phyloP scores from a whole-genome alignment of 148 eudicot species.

The Cornus suecica region DNA sequence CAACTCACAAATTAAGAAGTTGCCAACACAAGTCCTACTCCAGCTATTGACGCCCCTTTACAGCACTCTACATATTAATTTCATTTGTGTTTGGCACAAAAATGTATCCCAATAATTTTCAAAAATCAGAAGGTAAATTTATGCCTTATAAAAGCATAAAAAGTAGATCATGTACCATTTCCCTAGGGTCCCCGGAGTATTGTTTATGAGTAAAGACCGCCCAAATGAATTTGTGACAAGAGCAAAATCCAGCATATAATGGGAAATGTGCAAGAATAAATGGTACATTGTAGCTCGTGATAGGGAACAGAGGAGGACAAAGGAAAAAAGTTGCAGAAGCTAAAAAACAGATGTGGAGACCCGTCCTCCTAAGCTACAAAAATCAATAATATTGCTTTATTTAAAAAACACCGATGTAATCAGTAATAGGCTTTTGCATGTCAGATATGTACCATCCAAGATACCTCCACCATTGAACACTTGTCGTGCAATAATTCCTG shows the following conservation, averaged over 20 bases:
- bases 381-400: background rate
- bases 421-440: background rate
- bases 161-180: background rate
- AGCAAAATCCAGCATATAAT: background rate
- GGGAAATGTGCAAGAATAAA: background rate
- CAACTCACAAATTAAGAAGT: background rate
- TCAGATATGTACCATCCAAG: background rate
- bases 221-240: background rate
- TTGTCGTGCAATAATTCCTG: background rate
- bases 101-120: background rate
- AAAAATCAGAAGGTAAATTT: background rate
- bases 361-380: background rate
- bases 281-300: background rate
- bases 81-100: background rate
- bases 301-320: background rate
- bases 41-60: background rate
- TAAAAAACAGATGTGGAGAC: background rate
- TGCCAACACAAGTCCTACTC: background rate
- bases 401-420: background rate
- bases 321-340: background rate
- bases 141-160: background rate
- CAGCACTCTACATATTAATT: background rate
- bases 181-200: background rate
- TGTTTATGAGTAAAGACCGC: background rate
- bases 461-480: constrained; percentile 2